phyloP scores from a whole-genome alignment of 2,329 filamentous ascomycete genomes.

The Paracorniculantispora psalliotae region DNA sequence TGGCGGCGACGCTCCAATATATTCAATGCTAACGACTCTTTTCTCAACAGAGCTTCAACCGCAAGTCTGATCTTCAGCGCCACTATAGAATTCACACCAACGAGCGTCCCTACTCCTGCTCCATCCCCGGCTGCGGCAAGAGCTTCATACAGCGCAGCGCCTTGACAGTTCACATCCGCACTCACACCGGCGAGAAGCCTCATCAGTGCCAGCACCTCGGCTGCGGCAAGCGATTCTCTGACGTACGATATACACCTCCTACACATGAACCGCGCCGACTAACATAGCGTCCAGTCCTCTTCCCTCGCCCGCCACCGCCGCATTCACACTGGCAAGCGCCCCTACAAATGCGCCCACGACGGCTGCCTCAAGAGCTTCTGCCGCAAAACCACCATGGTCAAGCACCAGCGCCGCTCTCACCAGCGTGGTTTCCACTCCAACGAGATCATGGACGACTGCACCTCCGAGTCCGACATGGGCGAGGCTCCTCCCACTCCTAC shows the following conservation, averaged over 20 bases:
- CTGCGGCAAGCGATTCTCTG: slow-evolving; percentile 65
- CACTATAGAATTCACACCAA: slow-evolving; percentile 70
- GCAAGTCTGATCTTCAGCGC: slow-evolving; percentile 65
- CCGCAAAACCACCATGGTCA: slow-evolving; percentile 67
- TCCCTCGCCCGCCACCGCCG: slow-evolving; percentile 60
- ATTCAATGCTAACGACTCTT: slow-evolving; percentile 1
- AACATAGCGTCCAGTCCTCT: slow-evolving; percentile 45
- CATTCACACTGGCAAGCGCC: slow-evolving; percentile 63
- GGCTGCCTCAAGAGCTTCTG: slow-evolving; percentile 66
- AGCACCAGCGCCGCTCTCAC: slow-evolving; percentile 59
- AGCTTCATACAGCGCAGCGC: slow-evolving; percentile 68
- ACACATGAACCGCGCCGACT: neutral
- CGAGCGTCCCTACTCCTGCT: slow-evolving; percentile 61
- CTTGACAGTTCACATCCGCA: slow-evolving; percentile 65
- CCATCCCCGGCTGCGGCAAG: slow-evolving; percentile 57
- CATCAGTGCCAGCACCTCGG: slow-evolving; percentile 61
- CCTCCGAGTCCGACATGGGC: slow-evolving; percentile 52
- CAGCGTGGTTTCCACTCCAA: slow-evolving; percentile 53
- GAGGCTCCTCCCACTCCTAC: slow-evolving; percentile 55
- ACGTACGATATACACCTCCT: slow-evolving; percentile 43
- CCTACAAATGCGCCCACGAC: slow-evolving; percentile 57
- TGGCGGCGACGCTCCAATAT: neutral
- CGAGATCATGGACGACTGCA: slow-evolving; percentile 49
- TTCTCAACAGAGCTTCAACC: slow-evolving; percentile 60
- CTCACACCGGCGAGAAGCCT: slow-evolving; percentile 67